These are phyloP conservation scores for Pseudoperonospora humuli DNA, from an alignment of 352 stramenopile genomes.

Conservation along the genomic window DNA sequence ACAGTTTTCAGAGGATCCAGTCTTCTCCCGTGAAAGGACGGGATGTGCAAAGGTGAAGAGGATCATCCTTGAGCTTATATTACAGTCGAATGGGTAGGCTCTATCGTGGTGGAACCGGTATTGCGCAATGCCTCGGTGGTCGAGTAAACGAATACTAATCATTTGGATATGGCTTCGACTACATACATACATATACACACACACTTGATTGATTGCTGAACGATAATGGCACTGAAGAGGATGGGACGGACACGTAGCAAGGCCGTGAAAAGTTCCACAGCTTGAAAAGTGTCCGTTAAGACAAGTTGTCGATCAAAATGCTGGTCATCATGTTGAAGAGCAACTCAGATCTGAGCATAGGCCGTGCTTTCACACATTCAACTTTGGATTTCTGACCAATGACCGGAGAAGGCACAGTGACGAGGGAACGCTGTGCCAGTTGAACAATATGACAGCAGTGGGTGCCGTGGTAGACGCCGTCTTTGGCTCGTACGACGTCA, in stretches of 20 bases:
- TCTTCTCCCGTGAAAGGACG: slow-evolving; percentile 3
- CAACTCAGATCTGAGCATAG: slow-evolving; percentile 22
- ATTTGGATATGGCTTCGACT: no score
- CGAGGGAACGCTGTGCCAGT: slow-evolving; percentile 7
- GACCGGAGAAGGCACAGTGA: neutral
- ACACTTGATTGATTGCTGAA: no score
- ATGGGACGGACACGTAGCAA: no score
- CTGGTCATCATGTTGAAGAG: slow-evolving; percentile 25
- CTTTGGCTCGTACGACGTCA: slow-evolving; percentile 78
- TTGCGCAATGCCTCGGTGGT: no score
- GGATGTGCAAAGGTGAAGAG: neutral
- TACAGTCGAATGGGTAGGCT: no score
- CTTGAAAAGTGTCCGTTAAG: neutral
- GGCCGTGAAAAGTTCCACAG: no score
- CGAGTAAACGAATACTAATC: no score
- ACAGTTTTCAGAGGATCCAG: slow-evolving; percentile 6
- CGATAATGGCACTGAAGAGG: no score
- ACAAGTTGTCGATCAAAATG: neutral
- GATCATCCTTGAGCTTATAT: no score
- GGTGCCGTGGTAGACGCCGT: slow-evolving; percentile 64
- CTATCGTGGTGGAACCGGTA: no score
- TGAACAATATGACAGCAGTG: slow-evolving; percentile 38
- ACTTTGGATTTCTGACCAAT: slow-evolving; percentile 8
- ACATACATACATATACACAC: no score
- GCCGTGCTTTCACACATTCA: slow-evolving; percentile 4